phyloP scores from a whole-genome alignment of 805 yeast species.

The Yarrowia sp. region DNA sequence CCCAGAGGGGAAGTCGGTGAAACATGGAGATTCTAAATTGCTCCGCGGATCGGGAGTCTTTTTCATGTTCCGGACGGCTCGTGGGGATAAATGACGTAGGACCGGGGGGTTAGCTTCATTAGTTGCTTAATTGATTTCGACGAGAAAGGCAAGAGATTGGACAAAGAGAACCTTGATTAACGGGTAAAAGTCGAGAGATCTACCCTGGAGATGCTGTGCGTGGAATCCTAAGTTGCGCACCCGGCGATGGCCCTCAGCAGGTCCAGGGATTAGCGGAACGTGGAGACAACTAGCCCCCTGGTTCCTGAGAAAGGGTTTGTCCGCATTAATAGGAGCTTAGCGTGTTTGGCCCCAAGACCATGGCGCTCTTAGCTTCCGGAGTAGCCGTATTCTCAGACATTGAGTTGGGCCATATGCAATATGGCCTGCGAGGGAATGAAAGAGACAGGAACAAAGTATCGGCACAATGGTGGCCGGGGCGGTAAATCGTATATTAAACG shows the following conservation, averaged over 20 bases:
- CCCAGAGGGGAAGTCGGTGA: conserved; percentile 23
- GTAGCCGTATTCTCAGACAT: conserved; percentile 3
- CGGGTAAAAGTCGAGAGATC: background rate
- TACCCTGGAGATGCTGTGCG: conserved; percentile 5
- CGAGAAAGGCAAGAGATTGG: conserved; percentile 7
- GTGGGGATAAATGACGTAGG: background rate
- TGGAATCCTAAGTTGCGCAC: background rate
- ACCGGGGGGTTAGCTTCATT: background rate
- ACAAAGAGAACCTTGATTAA: conserved; percentile 10
- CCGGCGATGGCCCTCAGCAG: background rate
- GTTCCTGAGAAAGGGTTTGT: background rate
- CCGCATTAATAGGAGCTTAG: background rate
- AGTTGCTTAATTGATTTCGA: conserved; percentile 15
- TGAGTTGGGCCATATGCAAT: conserved; percentile 20
- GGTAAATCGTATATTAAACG: background rate
- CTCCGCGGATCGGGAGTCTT: conserved; percentile 1
- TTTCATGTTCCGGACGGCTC: background rate
- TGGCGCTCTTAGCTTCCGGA: background rate
- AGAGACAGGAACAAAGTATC: conserved; percentile 15
- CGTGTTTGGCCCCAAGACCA: conserved; percentile 1
- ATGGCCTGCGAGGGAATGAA: background rate
- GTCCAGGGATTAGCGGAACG: background rate
- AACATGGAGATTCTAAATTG: background rate
- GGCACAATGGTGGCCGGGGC: background rate
- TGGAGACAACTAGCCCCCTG: background rate